These are phyloP conservation scores for Climacium dendroides DNA, from an alignment of 225 moss, liverwort and hornwort genomes.

Conservation along the genomic window DNA sequence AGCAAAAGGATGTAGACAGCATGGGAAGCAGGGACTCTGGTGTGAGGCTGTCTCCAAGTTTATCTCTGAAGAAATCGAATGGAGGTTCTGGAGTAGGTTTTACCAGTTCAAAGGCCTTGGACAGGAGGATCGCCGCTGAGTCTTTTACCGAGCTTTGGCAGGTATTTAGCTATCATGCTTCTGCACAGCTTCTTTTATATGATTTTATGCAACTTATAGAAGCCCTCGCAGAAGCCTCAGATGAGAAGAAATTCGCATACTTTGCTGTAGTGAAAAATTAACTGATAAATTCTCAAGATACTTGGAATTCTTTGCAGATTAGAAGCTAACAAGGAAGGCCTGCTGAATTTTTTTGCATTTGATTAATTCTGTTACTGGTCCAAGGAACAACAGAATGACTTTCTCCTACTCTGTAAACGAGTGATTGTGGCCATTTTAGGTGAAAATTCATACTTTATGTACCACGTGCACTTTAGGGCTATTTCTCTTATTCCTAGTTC, in stretches of 20 bases:
- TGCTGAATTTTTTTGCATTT: not conserved
- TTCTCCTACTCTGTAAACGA: not conserved
- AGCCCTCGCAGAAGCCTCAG: not conserved
- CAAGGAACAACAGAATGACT: not conserved
- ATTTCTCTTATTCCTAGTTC: not conserved
- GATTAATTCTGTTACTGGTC: not conserved
- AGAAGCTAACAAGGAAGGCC: not conserved
- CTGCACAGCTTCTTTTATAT: not conserved
- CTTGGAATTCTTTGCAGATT: not conserved
- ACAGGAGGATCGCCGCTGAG: slow-evolving; percentile 24
- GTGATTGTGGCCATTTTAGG: not conserved
- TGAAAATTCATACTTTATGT: not conserved
- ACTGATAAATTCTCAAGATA: not conserved
- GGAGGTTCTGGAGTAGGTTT: slow-evolving; percentile 18
- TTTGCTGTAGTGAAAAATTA: not conserved
- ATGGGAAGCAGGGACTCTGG: slow-evolving; percentile 19
- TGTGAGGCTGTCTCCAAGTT: slow-evolving; percentile 25
- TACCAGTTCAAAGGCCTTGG: slow-evolving; percentile 20
- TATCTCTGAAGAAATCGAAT: slow-evolving; percentile 28
- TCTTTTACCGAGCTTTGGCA: slow-evolving; percentile 39
- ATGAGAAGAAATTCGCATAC: not conserved
- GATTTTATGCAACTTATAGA: not conserved
- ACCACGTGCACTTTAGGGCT: not conserved
- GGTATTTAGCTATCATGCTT: slow-evolving; percentile 9
- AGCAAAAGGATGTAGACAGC: slow-evolving; percentile 12